Base-by-base conservation (phyloP, 2,329 filamentous ascomycete genomes). In the Microsporum canis region DNA sequence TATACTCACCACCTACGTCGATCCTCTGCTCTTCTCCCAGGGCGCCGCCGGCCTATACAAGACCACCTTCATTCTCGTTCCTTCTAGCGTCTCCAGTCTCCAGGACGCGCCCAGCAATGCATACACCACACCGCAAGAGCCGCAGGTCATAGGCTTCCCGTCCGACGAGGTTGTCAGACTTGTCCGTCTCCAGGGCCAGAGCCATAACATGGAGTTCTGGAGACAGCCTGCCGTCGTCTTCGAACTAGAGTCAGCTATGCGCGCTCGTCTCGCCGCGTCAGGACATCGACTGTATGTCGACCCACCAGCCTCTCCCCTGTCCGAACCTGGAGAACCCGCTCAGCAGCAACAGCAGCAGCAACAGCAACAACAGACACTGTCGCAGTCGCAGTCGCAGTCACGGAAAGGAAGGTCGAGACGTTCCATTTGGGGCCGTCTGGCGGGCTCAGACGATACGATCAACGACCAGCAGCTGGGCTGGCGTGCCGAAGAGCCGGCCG, bases 181-280 rank as follows among this genome's bases (percentile, higher is more conserved):
- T 17, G 67, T 79, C 31, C 67, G 71, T 3, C 68, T 79, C 0
- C 66, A 71, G 23, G 75, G 75, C 3, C 67, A 71, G 34, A 72
- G 77, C 57, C 73, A 78, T 57, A 68, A 66, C 1, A 69, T 74
- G 5, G 74, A 75, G 60, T 79, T 79, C 61, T 79, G 76, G 76
- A 70, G 71, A 41, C 71, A 75, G 17, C 70, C 70, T 5, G 69
- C 68, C n/a, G 72, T 77, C 1, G 65, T 78, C 6, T 65, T 69
- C 29, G 76, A 78, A 62, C 61, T 79, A 61, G 71, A 73, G 57
- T 62, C 66, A 3, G 65, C 69, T 51, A 60, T 77, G 59, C 68
- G 68, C 41, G 67, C 70, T 23, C 67, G 63, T 27, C 63, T 78
- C 33, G 60, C 58, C 27, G 57, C 58, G 7, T 62, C 63, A 10